Base-by-base conservation (phyloP, 2,329 filamentous ascomycete genomes). In the Cladosporium colombiae region DNA sequence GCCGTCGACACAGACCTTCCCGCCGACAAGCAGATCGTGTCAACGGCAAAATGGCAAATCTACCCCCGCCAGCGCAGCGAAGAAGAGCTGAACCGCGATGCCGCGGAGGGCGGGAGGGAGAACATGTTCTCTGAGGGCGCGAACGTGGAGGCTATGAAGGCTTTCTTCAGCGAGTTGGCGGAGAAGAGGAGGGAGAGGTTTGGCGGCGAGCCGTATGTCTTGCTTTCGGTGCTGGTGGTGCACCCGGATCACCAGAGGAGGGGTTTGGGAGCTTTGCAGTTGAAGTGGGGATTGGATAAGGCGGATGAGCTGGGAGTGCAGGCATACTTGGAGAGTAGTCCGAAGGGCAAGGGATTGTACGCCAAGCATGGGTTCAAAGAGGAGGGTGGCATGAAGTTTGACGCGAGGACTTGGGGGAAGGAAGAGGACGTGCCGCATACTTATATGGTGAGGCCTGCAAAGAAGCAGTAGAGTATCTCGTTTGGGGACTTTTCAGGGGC, bases 281-380 rank as follows among this genome's bases (percentile, higher is more conserved):
- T 82, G 66, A 68, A 78, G 21, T 78, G 76, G 76, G 81, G 80
- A 0, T 37, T 79, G 14, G 67, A 75, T 33, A 74, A 77, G 62
- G 81, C 79, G 35, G 80, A 82, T 69, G 66, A 73, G 55, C 69
- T 78, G 57, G 76, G 76, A 0, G 44, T 81, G 57, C 70, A 72
- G 16, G 71, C 71, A 2, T 83, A 80, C 71, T 60, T 83, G 37
- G 79, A 81, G 68, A 74, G 76, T 7, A 78, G 74, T n/a, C 69
- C 73, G 27, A 69, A 71, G 57, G 81, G 77, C 0, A 72, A 74
- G 63, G 71, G 72, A 11, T 65, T 83, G 23, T 83, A 83, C 66
- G 75, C 76, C 68, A 73, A 71, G 63, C 76, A 70, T 68, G 77
- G 75, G 37, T 81, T 75, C 65, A 70, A 75, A 55, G 68, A 65